Evolutionary conservation across 2,329 filamentous ascomycete genomes (phyloP).

Genomic region (Neofusicoccum laricinum): DNA sequence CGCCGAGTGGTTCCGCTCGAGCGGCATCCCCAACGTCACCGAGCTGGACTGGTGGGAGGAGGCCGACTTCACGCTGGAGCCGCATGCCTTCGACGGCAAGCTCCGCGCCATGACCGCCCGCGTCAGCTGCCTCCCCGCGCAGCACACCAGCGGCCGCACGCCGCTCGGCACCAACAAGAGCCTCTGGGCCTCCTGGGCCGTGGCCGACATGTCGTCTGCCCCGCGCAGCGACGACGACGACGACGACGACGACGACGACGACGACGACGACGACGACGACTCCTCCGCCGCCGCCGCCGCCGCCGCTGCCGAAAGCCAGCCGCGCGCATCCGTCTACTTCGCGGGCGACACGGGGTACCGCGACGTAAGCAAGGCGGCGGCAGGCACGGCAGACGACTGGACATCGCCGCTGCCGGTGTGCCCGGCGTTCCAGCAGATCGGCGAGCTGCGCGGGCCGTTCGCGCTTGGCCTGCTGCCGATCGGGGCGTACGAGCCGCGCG

Average conservation of each 20-base stretch:
- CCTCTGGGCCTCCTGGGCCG: slow-evolving; percentile 83
- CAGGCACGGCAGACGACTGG: slow-evolving; percentile 67
- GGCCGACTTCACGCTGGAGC: slow-evolving; percentile 59
- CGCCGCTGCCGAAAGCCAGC: slow-evolving; percentile 32
- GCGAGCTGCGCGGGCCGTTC: slow-evolving; percentile 77
- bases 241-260: slow-evolving; percentile 68
- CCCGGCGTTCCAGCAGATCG: slow-evolving; percentile 84
- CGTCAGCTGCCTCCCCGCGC: slow-evolving; percentile 76
- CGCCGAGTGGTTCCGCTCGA: slow-evolving; percentile 72
- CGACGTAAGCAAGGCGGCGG: slow-evolving; percentile 63
- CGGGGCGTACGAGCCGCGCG: slow-evolving; percentile 76
- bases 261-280: slow-evolving; percentile 63
- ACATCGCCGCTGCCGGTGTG: slow-evolving; percentile 68
- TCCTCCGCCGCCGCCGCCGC: no score
- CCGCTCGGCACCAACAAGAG: slow-evolving; percentile 70
- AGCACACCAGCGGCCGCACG: slow-evolving; percentile 72
- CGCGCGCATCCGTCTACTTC: slow-evolving; percentile 33
- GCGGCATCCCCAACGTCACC: slow-evolving; percentile 71
- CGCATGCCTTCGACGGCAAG: slow-evolving; percentile 19
- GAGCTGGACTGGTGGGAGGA: slow-evolving; percentile 97
- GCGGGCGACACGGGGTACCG: slow-evolving; percentile 78
- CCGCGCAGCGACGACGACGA: background rate
- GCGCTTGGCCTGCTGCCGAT: slow-evolving; percentile 91
- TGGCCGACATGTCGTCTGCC: slow-evolving; percentile 51
- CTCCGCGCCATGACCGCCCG: slow-evolving; percentile 58